phyloP scores from a whole-genome alignment of 176 grass and related monocot species.

The Oropetium thomaeum region DNA sequence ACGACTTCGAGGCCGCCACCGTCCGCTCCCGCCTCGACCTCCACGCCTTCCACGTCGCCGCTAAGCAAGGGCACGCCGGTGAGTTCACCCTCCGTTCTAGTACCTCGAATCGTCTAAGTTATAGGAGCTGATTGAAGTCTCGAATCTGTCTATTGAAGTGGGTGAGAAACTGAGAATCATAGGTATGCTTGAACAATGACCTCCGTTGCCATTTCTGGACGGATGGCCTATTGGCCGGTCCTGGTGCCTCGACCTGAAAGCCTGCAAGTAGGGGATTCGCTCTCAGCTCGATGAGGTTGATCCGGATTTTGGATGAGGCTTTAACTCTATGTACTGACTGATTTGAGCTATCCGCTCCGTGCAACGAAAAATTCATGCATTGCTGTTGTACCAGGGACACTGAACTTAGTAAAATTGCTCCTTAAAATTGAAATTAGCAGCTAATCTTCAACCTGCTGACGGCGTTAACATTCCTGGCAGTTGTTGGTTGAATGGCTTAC shows the following conservation, averaged over 20 bases:
- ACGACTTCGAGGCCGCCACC: constrained; percentile 54
- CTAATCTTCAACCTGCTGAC: neutral
- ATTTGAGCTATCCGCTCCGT: neutral
- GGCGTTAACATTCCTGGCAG: neutral
- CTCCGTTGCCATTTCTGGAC: neutral
- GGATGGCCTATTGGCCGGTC: neutral
- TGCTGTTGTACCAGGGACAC: neutral
- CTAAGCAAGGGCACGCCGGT: constrained; percentile 86
- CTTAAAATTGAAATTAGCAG: neutral
- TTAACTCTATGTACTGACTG: neutral
- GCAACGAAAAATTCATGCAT: neutral
- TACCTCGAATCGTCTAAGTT: neutral
- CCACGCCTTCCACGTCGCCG: constrained; percentile 87
- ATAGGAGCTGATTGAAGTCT: neutral
- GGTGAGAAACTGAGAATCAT: neutral
- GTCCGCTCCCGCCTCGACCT: constrained; percentile 87
- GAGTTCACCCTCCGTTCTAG: constrained; percentile 1
- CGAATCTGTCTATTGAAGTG: too few relatives aligned
- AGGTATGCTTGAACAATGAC: neutral
- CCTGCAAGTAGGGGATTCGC: neutral
- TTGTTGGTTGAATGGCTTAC: neutral
- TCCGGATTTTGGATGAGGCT: neutral
- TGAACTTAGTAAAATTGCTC: neutral
- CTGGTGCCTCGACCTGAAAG: neutral
- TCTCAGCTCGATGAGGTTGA: neutral